Percentiles rank a stretch among this genome's conserved stretches.
These are phyloP conservation scores for Thecaphora thlaspeos DNA, from an alignment of 1,284 basidiomycete genomes.

Conservation along the genomic window DNA sequence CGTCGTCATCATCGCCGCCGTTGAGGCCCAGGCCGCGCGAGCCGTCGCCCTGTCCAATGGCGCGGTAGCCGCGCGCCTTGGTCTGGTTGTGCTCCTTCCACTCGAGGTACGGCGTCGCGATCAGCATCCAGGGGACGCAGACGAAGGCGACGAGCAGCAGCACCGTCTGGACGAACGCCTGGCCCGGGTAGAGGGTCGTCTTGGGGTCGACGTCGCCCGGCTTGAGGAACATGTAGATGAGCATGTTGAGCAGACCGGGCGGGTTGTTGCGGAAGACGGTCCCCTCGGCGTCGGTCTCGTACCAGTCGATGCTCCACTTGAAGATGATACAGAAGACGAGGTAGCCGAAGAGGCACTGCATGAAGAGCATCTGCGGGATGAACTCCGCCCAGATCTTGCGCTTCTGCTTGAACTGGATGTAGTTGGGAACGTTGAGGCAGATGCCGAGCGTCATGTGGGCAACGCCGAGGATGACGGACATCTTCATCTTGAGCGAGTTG, in stretches of 20 bases:
- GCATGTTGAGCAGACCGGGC: slow-evolving; percentile 72
- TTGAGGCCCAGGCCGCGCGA: slow-evolving; percentile 36
- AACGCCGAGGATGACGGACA: slow-evolving; percentile 95
- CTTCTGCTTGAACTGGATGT: slow-evolving; percentile 83
- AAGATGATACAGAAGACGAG: slow-evolving; percentile 91
- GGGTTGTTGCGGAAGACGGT: slow-evolving; percentile 64
- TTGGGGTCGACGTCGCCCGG: slow-evolving; percentile 65
- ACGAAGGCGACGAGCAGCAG: slow-evolving; percentile 77
- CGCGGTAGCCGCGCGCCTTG: slow-evolving; percentile 77
- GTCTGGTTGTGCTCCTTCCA: slow-evolving; percentile 88
- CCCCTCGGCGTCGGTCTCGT: slow-evolving; percentile 62
- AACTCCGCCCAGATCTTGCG: slow-evolving; percentile 90
- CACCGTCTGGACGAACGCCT: slow-evolving; percentile 79
- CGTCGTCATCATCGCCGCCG: slow-evolving; percentile 39
- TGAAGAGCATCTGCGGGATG: slow-evolving; percentile 93
- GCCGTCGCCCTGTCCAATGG: slow-evolving; percentile 59
- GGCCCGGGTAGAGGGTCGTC: slow-evolving; percentile 79
- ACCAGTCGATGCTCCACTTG: slow-evolving; percentile 97
- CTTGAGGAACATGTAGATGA: slow-evolving; percentile 57
- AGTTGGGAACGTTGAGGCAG: slow-evolving; percentile 92
- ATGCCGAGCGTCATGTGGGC: slow-evolving; percentile 98
- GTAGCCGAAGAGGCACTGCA: slow-evolving; percentile 96
- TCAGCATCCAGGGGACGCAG: slow-evolving; percentile 94
- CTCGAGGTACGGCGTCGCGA: slow-evolving; percentile 86
- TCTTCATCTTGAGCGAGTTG: slow-evolving; percentile 99